A percentile compares a stretch with the other conserved stretches of the same genome.
Evolutionary conservation across 1,284 basidiomycete genomes (phyloP).

Genomic region (Ustilago bromivora): DNA sequence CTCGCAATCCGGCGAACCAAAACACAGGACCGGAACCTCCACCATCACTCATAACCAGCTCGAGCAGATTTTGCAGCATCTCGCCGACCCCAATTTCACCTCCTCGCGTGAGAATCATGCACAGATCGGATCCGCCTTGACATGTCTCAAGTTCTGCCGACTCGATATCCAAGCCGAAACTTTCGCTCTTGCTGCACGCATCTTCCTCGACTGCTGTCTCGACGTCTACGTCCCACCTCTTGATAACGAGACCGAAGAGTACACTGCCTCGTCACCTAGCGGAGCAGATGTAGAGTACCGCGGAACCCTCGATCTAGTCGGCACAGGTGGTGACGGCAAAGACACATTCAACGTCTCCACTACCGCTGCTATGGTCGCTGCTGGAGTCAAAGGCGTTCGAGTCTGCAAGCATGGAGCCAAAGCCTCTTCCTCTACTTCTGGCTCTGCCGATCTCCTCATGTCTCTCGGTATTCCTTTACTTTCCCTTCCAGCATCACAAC

Average conservation of each 20-base stretch:
- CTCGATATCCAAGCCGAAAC: constrained; percentile 58
- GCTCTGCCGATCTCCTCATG: constrained; percentile 91
- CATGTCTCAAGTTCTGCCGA: constrained; percentile 62
- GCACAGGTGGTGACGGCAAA: constrained; percentile 94
- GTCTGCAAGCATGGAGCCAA: constrained; percentile 96
- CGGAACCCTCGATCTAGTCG: constrained; percentile 72
- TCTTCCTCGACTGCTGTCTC: constrained; percentile 57
- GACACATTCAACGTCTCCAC: constrained; percentile 99
- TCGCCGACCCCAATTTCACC: constrained; percentile 66
- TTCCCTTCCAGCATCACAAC: constrained; percentile 74
- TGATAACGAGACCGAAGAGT: constrained; percentile 26
- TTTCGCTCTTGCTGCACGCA: constrained; percentile 55
- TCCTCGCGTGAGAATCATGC: constrained; percentile 60
- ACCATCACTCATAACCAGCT: constrained; percentile 51
- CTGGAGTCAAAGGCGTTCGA: constrained; percentile 85
- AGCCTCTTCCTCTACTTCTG: constrained; percentile 93
- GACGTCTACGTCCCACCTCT: constrained; percentile 40
- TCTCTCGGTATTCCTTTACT: constrained; percentile 85
- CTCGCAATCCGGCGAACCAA: constrained; percentile 42
- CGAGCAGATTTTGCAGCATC: constrained; percentile 57
- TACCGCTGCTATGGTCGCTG: constrained; percentile 91
- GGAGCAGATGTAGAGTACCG: constrained; percentile 39
- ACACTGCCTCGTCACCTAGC: background rate
- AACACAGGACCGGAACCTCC: constrained; percentile 40
- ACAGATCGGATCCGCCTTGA: constrained; percentile 63